Evolutionary conservation across 1,139 yeast genomes (phyloP).

Genomic region (Candida sanyaensis): DNA sequence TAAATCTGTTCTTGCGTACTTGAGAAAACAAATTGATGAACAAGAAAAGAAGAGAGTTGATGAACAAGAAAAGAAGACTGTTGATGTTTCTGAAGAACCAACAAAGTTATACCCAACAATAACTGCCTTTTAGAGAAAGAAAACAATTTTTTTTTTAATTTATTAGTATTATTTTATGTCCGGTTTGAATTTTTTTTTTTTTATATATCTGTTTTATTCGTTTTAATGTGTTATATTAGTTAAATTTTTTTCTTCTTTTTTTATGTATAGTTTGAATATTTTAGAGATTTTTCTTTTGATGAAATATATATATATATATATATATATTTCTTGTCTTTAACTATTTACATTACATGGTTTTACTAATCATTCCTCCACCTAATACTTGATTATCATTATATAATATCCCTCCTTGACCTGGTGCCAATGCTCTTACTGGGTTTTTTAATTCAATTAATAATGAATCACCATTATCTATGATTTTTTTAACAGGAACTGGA

Average conservation of each 20-base stretch:
- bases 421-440: slow-evolving; percentile 73
- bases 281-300: neutral
- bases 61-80: slow-evolving; percentile 12
- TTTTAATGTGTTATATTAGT: slow-evolving; percentile 1
- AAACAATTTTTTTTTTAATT: neutral
- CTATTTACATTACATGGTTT: slow-evolving; percentile 6
- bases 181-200: slow-evolving; percentile 4
- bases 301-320: too few relatives aligned
- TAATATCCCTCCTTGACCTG: slow-evolving; percentile 83
- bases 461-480: slow-evolving; percentile 16
- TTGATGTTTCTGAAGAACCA: slow-evolving; percentile 12
- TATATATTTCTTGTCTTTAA: too few relatives aligned
- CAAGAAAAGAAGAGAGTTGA: slow-evolving; percentile 11
- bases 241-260: neutral
- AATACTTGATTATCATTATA: slow-evolving; percentile 68
- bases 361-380: slow-evolving; percentile 66
- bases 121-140: slow-evolving; percentile 39
- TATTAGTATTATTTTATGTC: slow-evolving; percentile 3
- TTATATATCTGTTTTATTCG: neutral
- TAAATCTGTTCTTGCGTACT: slow-evolving; percentile 28
- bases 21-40: slow-evolving; percentile 20
- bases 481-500: slow-evolving; percentile 36
- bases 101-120: slow-evolving; percentile 43
- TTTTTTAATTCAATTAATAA: slow-evolving; percentile 38
- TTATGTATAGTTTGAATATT: neutral